These are phyloP conservation scores for Rhynchospora breviuscula DNA, from an alignment of 176 grass and related monocot species.

Conservation along the genomic window DNA sequence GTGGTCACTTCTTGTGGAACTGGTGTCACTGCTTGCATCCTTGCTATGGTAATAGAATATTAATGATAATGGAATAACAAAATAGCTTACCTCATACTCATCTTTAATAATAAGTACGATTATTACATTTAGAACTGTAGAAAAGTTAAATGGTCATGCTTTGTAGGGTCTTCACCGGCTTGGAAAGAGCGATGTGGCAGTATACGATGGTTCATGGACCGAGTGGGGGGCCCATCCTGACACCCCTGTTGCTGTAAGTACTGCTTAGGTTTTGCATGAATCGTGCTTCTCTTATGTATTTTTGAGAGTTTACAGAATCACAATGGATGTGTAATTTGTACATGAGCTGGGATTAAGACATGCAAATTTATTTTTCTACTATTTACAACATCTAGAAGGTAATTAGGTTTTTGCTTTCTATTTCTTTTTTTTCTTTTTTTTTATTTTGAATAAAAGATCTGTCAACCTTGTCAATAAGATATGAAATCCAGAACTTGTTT, in stretches of 20 bases:
- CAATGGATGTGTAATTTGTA: slow-evolving; percentile 11
- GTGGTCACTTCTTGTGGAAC: slow-evolving; percentile 75
- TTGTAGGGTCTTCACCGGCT: slow-evolving; percentile 72
- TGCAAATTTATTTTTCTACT: background rate
- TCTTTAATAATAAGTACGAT: background rate
- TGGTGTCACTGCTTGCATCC: slow-evolving; percentile 87
- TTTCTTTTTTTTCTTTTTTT: background rate
- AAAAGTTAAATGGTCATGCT: slow-evolving; percentile 4
- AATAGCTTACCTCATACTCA: background rate
- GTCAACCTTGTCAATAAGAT: background rate
- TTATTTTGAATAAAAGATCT: background rate
- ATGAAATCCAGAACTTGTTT: background rate
- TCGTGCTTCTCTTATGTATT: background rate
- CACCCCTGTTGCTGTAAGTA: slow-evolving; percentile 43
- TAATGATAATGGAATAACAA: background rate
- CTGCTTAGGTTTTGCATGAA: slow-evolving; percentile 32
- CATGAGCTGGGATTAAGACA: background rate
- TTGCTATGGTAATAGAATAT: slow-evolving; percentile 60
- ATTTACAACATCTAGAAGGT: background rate
- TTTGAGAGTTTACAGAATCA: background rate
- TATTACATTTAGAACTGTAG: background rate
- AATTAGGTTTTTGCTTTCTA: background rate
- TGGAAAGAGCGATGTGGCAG: slow-evolving; percentile 57
- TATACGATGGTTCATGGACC: slow-evolving; percentile 89
- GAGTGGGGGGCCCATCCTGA: slow-evolving; percentile 75